Evolutionary conservation across 208 protist species (phyloP).

Genomic region (Blechomonas ayalai): DNA sequence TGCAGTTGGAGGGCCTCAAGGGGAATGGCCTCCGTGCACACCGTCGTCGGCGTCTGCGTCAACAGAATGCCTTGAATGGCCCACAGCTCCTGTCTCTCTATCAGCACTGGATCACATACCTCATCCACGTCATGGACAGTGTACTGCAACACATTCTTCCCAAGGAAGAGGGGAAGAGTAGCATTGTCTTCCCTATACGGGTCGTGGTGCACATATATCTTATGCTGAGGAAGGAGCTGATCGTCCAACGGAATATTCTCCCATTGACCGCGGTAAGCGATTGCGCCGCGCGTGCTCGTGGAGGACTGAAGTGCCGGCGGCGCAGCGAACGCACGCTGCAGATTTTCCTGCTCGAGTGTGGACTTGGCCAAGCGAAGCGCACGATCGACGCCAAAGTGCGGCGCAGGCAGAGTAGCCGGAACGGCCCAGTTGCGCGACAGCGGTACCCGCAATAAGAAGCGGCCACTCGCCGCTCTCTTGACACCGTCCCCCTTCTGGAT

Average conservation of each 20-base stretch:
- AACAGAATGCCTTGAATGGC: slow-evolving; percentile 55
- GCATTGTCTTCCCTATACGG: slow-evolving; percentile 15
- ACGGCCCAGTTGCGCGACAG: slow-evolving; percentile 34
- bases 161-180: slow-evolving; percentile 43
- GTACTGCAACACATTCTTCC: slow-evolving; percentile 60
- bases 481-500: slow-evolving; percentile 9
- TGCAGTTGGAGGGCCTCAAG: slow-evolving; percentile 41
- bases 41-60: slow-evolving; percentile 22
- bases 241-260: slow-evolving; percentile 38
- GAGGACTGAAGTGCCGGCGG: neutral
- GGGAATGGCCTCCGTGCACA: slow-evolving; percentile 30
- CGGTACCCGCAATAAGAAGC: slow-evolving; percentile 57
- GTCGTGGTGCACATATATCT: slow-evolving; percentile 27
- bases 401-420: slow-evolving; percentile 10
- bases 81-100: slow-evolving; percentile 69
- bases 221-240: slow-evolving; percentile 35
- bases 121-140: slow-evolving; percentile 66
- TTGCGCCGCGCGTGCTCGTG: neutral
- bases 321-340: slow-evolving; percentile 3
- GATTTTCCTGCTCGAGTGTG: slow-evolving; percentile 26
- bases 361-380: slow-evolving; percentile 18
- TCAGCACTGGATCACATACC: slow-evolving; percentile 54
- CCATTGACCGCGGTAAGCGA: slow-evolving; percentile 62
- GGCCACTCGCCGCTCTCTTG: slow-evolving; percentile 6
- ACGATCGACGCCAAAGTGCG: slow-evolving; percentile 70